These are phyloP conservation scores for Echinochloa phyllopogon DNA, from an alignment of 176 grass and related monocot species.

Conservation along the genomic window DNA sequence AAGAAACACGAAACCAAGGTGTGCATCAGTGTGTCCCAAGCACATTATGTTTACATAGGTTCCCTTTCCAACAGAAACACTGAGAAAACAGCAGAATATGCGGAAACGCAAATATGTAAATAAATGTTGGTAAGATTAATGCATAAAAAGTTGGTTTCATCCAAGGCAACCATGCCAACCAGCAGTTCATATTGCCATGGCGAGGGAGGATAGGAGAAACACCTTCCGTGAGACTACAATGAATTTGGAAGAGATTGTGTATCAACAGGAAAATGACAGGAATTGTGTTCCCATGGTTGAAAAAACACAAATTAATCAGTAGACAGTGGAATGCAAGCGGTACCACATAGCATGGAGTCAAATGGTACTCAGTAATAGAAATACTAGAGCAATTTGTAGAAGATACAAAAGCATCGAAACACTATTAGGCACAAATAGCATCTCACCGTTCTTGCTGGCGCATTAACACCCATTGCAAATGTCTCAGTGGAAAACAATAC, in stretches of 20 bases:
- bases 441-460: constrained; percentile 90
- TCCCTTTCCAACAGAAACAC: constrained; percentile 21
- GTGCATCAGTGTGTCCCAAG: constrained; percentile 9
- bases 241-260: not conserved
- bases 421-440: constrained; percentile 34
- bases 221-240: not conserved
- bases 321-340: not conserved
- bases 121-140: constrained; percentile 15
- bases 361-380: not conserved
- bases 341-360: not conserved
- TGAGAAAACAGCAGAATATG: constrained; percentile 28
- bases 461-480: constrained; percentile 99
- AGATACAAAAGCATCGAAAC: constrained; percentile 28
- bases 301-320: constrained; percentile 15
- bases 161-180: not conserved
- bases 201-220: too few species aligned
- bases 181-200: constrained; percentile 3
- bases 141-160: constrained; percentile 21
- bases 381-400: not conserved
- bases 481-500: constrained; percentile 97
- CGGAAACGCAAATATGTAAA: not conserved
- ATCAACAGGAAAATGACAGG: not conserved
- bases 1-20: constrained; percentile 12
- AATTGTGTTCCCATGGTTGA: constrained; percentile 17
- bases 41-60: constrained; percentile 30